Base-by-base conservation (phyloP, 1,284 basidiomycete species). In the Naganishia cerealis region DNA sequence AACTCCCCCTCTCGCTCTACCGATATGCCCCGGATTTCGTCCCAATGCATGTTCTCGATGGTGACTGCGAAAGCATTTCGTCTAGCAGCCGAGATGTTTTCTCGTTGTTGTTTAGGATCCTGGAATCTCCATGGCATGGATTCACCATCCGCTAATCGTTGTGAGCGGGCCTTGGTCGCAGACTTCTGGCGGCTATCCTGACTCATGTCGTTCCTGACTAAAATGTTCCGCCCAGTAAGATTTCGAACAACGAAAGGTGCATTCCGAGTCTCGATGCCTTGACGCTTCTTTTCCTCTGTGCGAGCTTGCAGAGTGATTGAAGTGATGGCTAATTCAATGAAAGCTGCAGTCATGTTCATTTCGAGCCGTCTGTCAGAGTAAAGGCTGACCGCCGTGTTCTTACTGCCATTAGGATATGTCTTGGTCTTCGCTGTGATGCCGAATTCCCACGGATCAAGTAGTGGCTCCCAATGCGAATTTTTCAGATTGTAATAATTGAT, bases 401-500 rank as follows among this genome's bases (percentile, higher is more conserved):
- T 56, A 59, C 40, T 48, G 24, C 72, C 63, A 21, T 71, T 65
- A 5, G 72, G 57, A 59, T 52, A 42, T 54, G 67, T 67, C 15
- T 73, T 73, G 40, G 71, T 56, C 50, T 63, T 63, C 76, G 92
- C 91, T 67, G 85, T 84, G 57, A 92, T 79, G 38, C 89, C 87
- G 73, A 97, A 90, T 29, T 87, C 90, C 95, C 96, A 99, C 0
- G 96, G 96, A 77, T 99, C 96, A 74, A 98, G 91, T 62, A 99
- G 82, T n/a, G 97, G 96, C 81, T 99, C 96, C 92, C 96, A 99
- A 77, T 99, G 94, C 57, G 96, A 99, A 77, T 97, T 95, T 36
- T 90, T 89, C 66, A 99, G 82, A 80, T 99, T 99, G 91, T 93
- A 99, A 78, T 96, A 99, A 73, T 90, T 93, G 77, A 98, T 90